Evolutionary conservation across 2,329 filamentous ascomycete species (phyloP).

Genomic region (Apiospora kogelbergensis): DNA sequence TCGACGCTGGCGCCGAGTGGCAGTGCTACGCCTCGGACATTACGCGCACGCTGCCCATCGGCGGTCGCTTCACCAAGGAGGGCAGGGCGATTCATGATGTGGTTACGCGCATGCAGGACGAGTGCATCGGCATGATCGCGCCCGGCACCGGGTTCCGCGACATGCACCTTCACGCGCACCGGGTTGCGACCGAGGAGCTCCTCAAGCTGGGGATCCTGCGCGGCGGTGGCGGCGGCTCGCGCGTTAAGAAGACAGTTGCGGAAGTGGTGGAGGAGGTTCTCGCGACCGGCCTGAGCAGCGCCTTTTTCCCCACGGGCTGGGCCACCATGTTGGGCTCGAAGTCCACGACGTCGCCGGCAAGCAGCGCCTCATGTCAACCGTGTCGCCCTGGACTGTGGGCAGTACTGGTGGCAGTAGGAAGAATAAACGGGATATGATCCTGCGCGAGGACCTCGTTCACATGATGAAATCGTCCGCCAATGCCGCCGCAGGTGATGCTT

Average conservation of each 20-base stretch:
- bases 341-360: constrained; percentile 49
- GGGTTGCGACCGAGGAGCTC: constrained; percentile 70
- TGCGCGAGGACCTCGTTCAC: neutral
- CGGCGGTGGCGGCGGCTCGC: constrained; percentile 35
- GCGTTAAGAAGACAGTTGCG: neutral
- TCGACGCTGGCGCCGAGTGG: constrained; percentile 89
- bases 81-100: constrained; percentile 69
- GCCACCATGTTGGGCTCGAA: constrained; percentile 66
- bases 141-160: constrained; percentile 71
- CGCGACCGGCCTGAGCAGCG: constrained; percentile 51
- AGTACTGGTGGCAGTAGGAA: neutral
- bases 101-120: constrained; percentile 78
- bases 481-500: constrained; percentile 14
- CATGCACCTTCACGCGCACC: constrained; percentile 71
- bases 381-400: neutral
- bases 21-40: constrained; percentile 86
- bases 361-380: constrained; percentile 18
- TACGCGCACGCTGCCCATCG: constrained; percentile 82
- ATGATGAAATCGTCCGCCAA: neutral
- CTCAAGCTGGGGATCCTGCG: constrained; percentile 71
- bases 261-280: constrained; percentile 45
- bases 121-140: constrained; percentile 67
- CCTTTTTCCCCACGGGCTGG: constrained; percentile 68
- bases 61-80: constrained; percentile 42
- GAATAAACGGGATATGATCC: neutral